These are phyloP conservation scores for Arctium lappa DNA, from an alignment of 129 eudicot species.

Conservation along the genomic window DNA sequence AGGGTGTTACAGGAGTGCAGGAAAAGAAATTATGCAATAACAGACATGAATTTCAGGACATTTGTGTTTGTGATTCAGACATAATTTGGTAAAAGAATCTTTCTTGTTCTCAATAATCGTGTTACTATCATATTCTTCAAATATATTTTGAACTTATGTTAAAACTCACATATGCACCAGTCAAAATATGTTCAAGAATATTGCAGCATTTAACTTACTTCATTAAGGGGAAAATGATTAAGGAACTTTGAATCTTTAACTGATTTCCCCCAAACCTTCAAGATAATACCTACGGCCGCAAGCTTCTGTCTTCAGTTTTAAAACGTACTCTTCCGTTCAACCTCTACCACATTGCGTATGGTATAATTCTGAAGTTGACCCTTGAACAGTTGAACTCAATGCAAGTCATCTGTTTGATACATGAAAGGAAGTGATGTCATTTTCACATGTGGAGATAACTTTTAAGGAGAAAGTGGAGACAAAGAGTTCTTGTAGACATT, in stretches of 20 bases:
- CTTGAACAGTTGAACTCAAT: neutral
- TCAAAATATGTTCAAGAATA: neutral
- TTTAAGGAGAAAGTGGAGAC: neutral
- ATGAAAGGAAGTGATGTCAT: neutral
- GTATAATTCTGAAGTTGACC: neutral
- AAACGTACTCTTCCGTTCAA: neutral
- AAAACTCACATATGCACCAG: neutral
- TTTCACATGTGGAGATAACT: neutral
- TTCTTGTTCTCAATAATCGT: neutral
- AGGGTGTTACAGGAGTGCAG: neutral
- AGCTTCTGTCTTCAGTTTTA: neutral
- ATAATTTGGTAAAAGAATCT: neutral
- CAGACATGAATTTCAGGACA: neutral
- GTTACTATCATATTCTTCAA: neutral
- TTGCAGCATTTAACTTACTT: neutral
- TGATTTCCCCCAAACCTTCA: neutral
- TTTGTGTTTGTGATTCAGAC: neutral
- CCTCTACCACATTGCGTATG: neutral
- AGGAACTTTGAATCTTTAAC: neutral
- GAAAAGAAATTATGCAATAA: neutral
- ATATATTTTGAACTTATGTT: neutral
- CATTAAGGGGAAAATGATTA: neutral
- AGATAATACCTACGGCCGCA: neutral
- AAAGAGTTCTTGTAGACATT: conserved; percentile 17
- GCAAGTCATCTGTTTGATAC: neutral